Evolutionary conservation across 2,329 filamentous ascomycete genomes (phyloP).

Genomic region (Alternaria brassicae): DNA sequence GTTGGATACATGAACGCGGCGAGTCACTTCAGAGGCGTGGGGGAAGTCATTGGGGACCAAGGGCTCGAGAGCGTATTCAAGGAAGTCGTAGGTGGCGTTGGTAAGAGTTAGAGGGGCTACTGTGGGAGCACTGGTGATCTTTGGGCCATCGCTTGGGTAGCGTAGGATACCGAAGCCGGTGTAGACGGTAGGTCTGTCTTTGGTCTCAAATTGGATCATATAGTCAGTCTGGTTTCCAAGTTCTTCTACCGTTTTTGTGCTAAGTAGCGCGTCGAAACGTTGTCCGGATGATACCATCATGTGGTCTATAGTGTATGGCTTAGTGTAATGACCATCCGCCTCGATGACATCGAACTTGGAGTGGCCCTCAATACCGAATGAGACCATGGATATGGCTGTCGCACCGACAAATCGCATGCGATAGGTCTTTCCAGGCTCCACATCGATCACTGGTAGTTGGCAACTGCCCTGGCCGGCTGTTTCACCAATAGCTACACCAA

Average conservation of each 20-base stretch:
- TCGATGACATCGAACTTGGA: slow-evolving; percentile 64
- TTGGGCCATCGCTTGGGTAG: slow-evolving; percentile 12
- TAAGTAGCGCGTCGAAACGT: slow-evolving; percentile 65
- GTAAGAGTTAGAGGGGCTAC: slow-evolving; percentile 40
- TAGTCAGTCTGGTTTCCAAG: slow-evolving; percentile 52
- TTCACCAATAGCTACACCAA: slow-evolving; percentile 54
- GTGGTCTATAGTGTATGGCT: slow-evolving; percentile 55
- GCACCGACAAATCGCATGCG: slow-evolving; percentile 67
- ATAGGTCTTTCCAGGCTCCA: slow-evolving; percentile 68
- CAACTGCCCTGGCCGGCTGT: slow-evolving; percentile 50
- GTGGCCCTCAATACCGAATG: slow-evolving; percentile 65
- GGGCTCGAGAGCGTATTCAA: slow-evolving; percentile 50
- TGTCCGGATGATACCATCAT: slow-evolving; percentile 66
- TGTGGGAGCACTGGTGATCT: slow-evolving; percentile 19
- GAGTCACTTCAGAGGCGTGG: slow-evolving; percentile 42
- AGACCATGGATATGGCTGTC: slow-evolving; percentile 62
- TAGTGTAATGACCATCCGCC: slow-evolving; percentile 63
- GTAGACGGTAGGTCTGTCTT: slow-evolving; percentile 57
- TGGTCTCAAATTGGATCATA: slow-evolving; percentile 59
- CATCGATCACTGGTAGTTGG: slow-evolving; percentile 61
- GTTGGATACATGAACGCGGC: slow-evolving; percentile 42
- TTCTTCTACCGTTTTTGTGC: slow-evolving; percentile 59
- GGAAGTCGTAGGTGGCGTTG: slow-evolving; percentile 46
- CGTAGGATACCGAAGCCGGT: slow-evolving; percentile 60
- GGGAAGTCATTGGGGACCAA: slow-evolving; percentile 44